Evolutionary conservation across 805 yeast species (phyloP).

Genomic region (Hanseniaspora guilliermondii): DNA sequence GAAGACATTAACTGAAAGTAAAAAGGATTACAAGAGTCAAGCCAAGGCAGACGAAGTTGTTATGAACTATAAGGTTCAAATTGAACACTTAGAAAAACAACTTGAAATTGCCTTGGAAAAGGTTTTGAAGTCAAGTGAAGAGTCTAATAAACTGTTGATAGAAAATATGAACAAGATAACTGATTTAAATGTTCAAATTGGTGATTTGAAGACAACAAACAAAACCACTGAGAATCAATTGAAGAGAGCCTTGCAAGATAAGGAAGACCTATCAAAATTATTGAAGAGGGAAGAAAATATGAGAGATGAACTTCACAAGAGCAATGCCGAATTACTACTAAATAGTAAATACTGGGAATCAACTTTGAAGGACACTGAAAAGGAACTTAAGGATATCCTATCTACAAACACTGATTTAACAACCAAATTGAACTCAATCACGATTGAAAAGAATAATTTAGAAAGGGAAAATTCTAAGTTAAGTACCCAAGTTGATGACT

Average conservation of each 20-base stretch:
- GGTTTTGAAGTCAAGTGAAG: neutral
- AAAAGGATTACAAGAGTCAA: slow-evolving; percentile 2
- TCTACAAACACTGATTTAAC: neutral
- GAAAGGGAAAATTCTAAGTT: neutral
- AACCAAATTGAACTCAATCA: neutral
- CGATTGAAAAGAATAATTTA: neutral
- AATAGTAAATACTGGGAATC: neutral
- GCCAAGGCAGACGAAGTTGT: neutral
- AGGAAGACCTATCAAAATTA: neutral
- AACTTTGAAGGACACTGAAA: neutral
- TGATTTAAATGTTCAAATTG: neutral
- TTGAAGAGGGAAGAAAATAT: neutral
- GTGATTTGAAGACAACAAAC: neutral
- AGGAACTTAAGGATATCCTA: neutral
- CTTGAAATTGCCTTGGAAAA: neutral
- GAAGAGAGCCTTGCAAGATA: neutral
- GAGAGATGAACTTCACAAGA: neutral
- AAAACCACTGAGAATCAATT: neutral
- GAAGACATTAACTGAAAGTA: slow-evolving; percentile 15
- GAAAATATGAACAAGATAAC: neutral
- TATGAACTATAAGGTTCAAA: slow-evolving; percentile 4
- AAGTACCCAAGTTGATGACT: neutral
- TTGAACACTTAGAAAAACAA: slow-evolving; percentile 2
- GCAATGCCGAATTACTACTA: neutral
- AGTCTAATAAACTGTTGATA: neutral